Percentiles rank a stretch among this genome's conserved stretches.
phyloP scores from a whole-genome alignment of 306 rosid genomes.

The Malus orientalis region DNA sequence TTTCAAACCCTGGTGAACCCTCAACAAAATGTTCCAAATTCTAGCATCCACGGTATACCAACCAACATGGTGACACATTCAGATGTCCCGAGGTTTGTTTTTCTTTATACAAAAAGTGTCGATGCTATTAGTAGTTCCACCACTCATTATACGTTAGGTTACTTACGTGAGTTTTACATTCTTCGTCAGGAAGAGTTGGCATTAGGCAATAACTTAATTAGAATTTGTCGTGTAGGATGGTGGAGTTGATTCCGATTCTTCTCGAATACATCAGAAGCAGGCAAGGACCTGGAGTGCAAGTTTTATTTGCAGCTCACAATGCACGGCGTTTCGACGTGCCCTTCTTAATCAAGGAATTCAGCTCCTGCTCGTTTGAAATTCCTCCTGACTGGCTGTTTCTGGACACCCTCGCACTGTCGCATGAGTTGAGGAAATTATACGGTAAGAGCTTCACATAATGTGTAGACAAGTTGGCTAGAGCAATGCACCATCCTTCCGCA shows the following conservation, averaged over 20 bases:
- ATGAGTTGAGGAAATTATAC: background rate
- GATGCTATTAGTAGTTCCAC: background rate
- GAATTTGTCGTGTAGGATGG: background rate
- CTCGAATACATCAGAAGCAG: background rate
- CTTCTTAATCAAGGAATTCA: background rate
- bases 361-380: background rate
- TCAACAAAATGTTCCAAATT: background rate
- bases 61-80: background rate
- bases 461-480: background rate
- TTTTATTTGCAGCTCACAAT: background rate
- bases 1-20: slow-evolving; percentile 5
- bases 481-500: background rate
- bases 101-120: too few relatives aligned
- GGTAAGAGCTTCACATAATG: background rate
- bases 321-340: background rate
- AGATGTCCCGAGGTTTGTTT: background rate
- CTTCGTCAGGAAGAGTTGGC: background rate
- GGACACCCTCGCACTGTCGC: background rate
- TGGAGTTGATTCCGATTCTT: background rate
- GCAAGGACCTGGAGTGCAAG: background rate
- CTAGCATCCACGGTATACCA: background rate
- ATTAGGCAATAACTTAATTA: background rate
- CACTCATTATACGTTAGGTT: background rate
- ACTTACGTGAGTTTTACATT: background rate
- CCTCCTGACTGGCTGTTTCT: background rate